Conservation (phyloP, 2,329 filamentous ascomycete genomes). For the Epichloe hybrida region DNA sequence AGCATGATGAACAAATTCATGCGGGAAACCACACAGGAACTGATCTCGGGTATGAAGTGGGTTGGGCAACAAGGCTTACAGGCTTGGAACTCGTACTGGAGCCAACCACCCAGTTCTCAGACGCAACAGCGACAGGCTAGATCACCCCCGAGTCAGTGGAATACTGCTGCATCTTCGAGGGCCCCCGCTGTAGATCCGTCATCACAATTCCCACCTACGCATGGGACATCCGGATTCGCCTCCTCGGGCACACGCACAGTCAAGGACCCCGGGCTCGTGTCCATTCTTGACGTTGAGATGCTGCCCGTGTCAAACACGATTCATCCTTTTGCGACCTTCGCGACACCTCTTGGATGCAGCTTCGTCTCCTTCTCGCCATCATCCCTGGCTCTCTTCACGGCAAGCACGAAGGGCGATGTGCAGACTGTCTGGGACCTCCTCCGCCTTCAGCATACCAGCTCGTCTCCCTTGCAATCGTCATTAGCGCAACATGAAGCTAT, state of each 20-base stretch:
- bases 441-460: conserved; percentile 48
- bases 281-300: conserved; percentile 56
- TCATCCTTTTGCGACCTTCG: conserved; percentile 58
- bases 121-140: conserved; percentile 29
- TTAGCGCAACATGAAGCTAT: conserved; percentile 28
- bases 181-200: conserved; percentile 31
- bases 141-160: conserved; percentile 36
- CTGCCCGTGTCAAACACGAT: conserved; percentile 38
- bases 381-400: conserved; percentile 61
- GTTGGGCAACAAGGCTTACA: conserved; percentile 64
- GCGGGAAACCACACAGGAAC: conserved; percentile 65
- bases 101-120: conserved; percentile 32
- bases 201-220: conserved; percentile 59
- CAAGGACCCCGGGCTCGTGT: conserved; percentile 61
- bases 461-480: conserved; percentile 42
- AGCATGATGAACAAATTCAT: conserved; percentile 64
- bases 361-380: conserved; percentile 67
- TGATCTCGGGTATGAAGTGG: conserved; percentile 63
- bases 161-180: conserved; percentile 19
- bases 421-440: conserved; percentile 73
- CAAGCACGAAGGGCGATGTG: conserved; percentile 71
- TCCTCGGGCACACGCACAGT: conserved; percentile 35
- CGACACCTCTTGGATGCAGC: conserved; percentile 60
- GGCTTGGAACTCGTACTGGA: conserved; percentile 73
- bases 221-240: conserved; percentile 35